Conservation (phyloP, 108 stramenopile species). For the Nannochloropsis oceanica region DNA sequence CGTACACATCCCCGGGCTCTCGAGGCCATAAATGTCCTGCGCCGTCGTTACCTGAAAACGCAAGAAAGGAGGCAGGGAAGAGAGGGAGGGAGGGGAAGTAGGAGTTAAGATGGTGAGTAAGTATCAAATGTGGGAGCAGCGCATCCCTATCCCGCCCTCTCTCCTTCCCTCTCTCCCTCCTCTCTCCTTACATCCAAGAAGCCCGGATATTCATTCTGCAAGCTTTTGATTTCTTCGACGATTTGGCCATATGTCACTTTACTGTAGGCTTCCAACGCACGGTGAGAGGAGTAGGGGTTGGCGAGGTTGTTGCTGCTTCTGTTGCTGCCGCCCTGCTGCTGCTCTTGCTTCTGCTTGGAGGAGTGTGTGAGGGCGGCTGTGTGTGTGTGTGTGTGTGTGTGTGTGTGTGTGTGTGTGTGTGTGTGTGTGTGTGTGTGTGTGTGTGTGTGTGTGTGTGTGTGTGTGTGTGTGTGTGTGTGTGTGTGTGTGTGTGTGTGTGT, state of each 20-base stretch:
- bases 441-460: no score
- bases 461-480: no score
- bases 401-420: no score
- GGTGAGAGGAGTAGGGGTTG: background rate
- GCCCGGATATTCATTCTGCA: background rate
- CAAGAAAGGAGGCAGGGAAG: background rate
- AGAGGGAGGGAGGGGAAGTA: background rate
- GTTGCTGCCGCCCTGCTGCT: no score
- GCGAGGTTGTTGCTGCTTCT: background rate
- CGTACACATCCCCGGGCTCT: background rate
- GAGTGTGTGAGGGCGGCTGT: no score
- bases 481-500: no score
- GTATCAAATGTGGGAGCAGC: background rate
- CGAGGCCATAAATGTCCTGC: background rate
- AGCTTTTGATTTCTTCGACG: background rate
- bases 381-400: no score
- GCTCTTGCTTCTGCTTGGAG: no score
- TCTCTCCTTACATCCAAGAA: background rate
- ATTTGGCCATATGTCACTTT: background rate
- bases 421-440: no score
- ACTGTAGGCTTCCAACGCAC: background rate
- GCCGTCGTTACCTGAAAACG: background rate
- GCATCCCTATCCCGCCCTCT: background rate
- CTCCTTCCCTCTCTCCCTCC: background rate
- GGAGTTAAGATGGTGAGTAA: background rate